Percentiles rank a stretch among this genome's conserved stretches.
Conservation (phyloP, 108 stramenopile species). For the Pseudonitzschia delicatissima region DNA sequence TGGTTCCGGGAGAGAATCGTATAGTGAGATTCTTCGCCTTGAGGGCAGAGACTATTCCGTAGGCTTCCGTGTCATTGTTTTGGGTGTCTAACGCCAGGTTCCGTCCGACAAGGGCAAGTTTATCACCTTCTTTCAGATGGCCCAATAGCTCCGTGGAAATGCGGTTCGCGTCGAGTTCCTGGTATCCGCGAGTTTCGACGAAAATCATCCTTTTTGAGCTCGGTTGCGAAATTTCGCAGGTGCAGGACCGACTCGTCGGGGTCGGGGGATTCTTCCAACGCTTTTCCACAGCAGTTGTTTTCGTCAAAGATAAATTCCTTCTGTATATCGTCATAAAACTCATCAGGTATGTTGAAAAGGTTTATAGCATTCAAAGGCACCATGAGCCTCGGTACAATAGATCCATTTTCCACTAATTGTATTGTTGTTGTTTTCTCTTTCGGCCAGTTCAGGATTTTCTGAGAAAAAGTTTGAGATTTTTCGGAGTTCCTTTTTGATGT, state of each 20-base stretch:
- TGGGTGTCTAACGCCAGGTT: neutral
- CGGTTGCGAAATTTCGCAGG: conserved; percentile 51
- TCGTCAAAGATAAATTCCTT: conserved; percentile 22
- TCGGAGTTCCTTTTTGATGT: no score
- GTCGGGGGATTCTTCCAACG: neutral
- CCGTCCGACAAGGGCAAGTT: conserved; percentile 32
- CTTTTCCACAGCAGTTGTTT: conserved; percentile 14
- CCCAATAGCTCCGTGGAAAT: conserved; percentile 36
- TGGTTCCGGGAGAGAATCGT: conserved; percentile 26
- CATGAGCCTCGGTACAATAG: conserved; percentile 1
- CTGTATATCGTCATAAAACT: conserved; percentile 19
- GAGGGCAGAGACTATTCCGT: conserved; percentile 34
- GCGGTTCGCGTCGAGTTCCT: conserved; percentile 47
- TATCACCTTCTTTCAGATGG: conserved; percentile 39
- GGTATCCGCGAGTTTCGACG: no score
- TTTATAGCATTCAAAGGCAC: neutral
- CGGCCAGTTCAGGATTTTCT: neutral
- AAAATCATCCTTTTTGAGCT: conserved; percentile 44
- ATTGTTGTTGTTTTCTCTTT: neutral
- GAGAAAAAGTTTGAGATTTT: neutral
- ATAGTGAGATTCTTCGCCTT: conserved; percentile 37
- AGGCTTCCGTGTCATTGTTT: conserved; percentile 9
- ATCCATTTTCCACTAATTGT: no score
- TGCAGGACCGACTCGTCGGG: conserved; percentile 42
- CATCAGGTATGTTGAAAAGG: conserved; percentile 11